phyloP scores from a whole-genome alignment of 2,329 filamentous ascomycete species.

The Pyricularia grisea region DNA sequence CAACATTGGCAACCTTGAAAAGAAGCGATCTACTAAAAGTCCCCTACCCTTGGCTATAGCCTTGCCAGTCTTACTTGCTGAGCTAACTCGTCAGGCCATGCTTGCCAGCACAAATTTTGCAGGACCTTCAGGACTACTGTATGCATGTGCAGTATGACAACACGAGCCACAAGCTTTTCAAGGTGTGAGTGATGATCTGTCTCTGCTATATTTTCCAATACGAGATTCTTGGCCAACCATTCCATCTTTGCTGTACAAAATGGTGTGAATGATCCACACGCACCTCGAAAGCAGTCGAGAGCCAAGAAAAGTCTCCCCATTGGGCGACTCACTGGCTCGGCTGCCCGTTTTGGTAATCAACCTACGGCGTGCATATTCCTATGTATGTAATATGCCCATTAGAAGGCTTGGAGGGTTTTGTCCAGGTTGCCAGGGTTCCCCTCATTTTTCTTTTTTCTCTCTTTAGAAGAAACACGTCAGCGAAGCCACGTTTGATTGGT shows the following conservation, averaged over 20 bases:
- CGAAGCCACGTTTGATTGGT: background rate
- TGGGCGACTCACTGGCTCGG: background rate
- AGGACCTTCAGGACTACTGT: background rate
- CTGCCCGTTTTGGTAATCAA: background rate
- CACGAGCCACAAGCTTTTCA: background rate
- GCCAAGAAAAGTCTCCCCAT: background rate
- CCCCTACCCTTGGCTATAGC: background rate
- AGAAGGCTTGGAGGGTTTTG: background rate
- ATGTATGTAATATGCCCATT: background rate
- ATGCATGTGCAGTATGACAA: background rate
- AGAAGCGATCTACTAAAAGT: background rate
- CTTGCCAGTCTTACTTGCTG: background rate
- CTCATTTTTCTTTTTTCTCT: background rate
- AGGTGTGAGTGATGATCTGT: background rate
- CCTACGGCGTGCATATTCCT: background rate
- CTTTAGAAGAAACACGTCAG: background rate
- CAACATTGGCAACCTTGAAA: background rate
- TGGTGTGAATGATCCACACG: background rate
- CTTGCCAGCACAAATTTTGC: too few relatives aligned
- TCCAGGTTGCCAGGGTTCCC: too few relatives aligned
- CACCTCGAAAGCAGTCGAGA: background rate
- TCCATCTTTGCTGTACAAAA: background rate
- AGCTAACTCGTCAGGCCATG: background rate
- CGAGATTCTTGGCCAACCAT: background rate
- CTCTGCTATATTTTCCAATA: background rate